These are phyloP conservation scores for Dictyostelium brefeldianum DNA, from an alignment of 78 protist species.

Conservation along the genomic window DNA sequence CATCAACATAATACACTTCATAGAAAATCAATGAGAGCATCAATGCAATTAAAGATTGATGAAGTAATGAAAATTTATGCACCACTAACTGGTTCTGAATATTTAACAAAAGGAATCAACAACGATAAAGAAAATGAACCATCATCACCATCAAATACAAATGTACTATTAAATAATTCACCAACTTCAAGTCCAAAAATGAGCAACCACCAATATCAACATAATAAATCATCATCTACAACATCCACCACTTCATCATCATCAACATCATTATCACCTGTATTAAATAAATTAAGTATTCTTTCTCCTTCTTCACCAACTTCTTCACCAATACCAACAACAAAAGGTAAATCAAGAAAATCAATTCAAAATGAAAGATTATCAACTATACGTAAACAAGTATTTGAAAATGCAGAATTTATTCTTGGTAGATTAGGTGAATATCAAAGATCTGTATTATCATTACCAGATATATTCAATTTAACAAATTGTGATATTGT, in stretches of 20 bases:
- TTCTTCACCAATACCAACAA: not conserved
- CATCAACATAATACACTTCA: slow-evolving; percentile 22
- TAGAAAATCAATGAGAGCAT: slow-evolving; percentile 35
- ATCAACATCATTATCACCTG: slow-evolving; percentile 10
- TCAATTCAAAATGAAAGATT: slow-evolving; percentile 12
- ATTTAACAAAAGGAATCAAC: slow-evolving; percentile 11
- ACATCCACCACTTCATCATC: not conserved
- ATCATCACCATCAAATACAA: slow-evolving; percentile 15
- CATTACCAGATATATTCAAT: slow-evolving; percentile 53
- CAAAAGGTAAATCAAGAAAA: not conserved
- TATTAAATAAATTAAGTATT: not conserved
- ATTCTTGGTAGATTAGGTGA: slow-evolving; percentile 63
- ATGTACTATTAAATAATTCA: slow-evolving; percentile 7
- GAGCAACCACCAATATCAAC: not conserved
- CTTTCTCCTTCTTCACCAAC: slow-evolving; percentile 7
- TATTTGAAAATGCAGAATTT: slow-evolving; percentile 46
- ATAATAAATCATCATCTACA: no score
- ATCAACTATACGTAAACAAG: not conserved
- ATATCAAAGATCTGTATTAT: slow-evolving; percentile 57
- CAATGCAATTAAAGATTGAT: slow-evolving; percentile 63
- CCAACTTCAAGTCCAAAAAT: not conserved
- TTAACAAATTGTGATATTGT: slow-evolving; percentile 24
- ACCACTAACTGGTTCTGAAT: slow-evolving; percentile 66
- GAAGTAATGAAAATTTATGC: slow-evolving; percentile 75
- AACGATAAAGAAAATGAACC: slow-evolving; percentile 8